Conservation (phyloP, 2,329 filamentous ascomycete genomes). For the Neofusicoccum sp. region DNA sequence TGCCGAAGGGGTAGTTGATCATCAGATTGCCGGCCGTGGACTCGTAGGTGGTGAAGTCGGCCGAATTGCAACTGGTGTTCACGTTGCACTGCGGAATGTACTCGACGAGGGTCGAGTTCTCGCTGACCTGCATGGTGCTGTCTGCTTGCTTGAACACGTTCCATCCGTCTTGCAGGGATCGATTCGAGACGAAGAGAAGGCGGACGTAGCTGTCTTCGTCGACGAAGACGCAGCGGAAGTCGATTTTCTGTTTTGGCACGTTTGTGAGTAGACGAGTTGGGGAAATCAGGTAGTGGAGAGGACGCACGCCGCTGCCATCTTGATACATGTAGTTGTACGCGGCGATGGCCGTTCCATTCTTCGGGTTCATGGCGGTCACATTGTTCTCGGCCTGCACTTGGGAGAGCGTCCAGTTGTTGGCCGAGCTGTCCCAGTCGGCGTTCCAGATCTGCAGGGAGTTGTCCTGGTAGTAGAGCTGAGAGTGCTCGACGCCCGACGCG, state of each 20-base stretch:
- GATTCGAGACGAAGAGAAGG: not conserved
- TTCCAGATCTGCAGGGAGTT: not conserved
- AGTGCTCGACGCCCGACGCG: not conserved
- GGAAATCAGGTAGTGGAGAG: not conserved
- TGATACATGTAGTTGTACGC: not conserved
- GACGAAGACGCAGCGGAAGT: not conserved
- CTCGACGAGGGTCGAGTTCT: not conserved
- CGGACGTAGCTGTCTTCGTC: not conserved
- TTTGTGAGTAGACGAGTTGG: not conserved
- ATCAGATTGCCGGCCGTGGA: not conserved
- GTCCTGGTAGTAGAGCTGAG: not conserved
- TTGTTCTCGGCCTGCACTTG: not conserved
- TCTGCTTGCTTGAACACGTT: not conserved
- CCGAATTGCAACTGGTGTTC: not conserved
- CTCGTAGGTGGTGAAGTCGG: not conserved
- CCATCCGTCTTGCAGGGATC: not conserved
- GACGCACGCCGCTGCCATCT: not conserved
- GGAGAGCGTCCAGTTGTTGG: not conserved
- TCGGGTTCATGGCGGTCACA: not conserved
- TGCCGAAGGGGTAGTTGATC: not conserved
- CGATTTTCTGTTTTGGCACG: not conserved
- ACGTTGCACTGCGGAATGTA: not conserved
- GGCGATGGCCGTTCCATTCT: not conserved
- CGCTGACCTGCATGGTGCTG: not conserved
- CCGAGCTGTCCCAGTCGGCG: not conserved